A percentile compares a stretch with the other conserved stretches of the same genome.
These are phyloP conservation scores for Alloascoidea hylecoeti DNA, from an alignment of 805 yeast species.

Conservation along the genomic window DNA sequence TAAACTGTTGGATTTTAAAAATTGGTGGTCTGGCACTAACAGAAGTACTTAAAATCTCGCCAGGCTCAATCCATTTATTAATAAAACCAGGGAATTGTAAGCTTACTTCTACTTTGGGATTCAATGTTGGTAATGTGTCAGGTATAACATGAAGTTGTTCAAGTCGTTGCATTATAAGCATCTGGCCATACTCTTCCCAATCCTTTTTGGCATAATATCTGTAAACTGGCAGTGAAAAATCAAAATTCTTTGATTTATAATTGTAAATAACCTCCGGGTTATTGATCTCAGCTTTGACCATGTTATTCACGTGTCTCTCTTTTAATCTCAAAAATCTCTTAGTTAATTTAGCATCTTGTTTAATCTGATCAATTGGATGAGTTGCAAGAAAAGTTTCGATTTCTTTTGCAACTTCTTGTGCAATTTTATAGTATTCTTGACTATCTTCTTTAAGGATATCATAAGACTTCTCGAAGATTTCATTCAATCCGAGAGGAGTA, in stretches of 20 bases:
- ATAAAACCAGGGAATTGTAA: slow-evolving; percentile 64
- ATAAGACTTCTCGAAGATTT: neutral
- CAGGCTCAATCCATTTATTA: slow-evolving; percentile 67
- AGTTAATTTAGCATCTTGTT: neutral
- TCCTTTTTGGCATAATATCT: slow-evolving; percentile 50
- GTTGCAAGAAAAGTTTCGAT: neutral
- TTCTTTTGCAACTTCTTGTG: neutral
- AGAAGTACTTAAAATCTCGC: slow-evolving; percentile 55
- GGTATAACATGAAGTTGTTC: slow-evolving; percentile 82
- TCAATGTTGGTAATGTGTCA: slow-evolving; percentile 83
- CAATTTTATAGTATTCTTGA: neutral
- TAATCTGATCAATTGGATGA: neutral
- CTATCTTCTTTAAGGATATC: neutral
- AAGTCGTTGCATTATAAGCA: slow-evolving; percentile 82
- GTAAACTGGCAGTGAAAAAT: slow-evolving; percentile 68
- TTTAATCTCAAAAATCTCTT: neutral
- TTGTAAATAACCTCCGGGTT: slow-evolving; percentile 83
- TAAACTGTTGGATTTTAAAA: slow-evolving; percentile 63
- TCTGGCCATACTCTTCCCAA: slow-evolving; percentile 60
- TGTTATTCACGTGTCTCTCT: slow-evolving; percentile 3
- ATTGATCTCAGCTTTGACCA: slow-evolving; percentile 48
- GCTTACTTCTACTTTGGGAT: slow-evolving; percentile 64
- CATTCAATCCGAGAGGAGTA: neutral
- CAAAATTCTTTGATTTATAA: slow-evolving; percentile 34
- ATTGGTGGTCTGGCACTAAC: slow-evolving; percentile 70